These are phyloP conservation scores for Populus hybrid DNA, from an alignment of 441 rosid genomes.

Conservation along the genomic window DNA sequence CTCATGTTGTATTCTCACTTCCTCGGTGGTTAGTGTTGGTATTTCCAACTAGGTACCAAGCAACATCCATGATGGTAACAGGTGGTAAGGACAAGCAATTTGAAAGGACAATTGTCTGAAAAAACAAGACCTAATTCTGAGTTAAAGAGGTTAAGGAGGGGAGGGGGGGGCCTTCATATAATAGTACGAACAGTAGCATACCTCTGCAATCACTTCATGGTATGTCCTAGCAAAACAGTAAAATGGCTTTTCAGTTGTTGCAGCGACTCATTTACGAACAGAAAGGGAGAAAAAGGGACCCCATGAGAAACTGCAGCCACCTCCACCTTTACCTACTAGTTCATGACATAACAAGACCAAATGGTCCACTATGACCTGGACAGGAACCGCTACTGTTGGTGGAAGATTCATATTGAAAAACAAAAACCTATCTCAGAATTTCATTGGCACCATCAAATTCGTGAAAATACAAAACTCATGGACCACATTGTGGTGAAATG, in stretches of 20 bases:
- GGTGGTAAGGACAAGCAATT: background rate
- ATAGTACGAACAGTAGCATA: constrained; percentile 7
- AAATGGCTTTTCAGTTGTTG: constrained; percentile 19
- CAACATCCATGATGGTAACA: no score
- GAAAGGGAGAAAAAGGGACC: constrained; percentile 9
- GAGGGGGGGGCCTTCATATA: background rate
- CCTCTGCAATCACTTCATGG: constrained; percentile 19
- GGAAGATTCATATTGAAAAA: constrained; percentile 7
- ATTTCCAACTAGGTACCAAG: no score
- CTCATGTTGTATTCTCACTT: background rate
- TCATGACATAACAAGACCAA: constrained; percentile 11
- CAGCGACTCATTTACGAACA: constrained; percentile 6
- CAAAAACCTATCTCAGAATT: background rate
- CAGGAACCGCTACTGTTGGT: constrained; percentile 1
- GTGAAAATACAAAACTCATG: background rate
- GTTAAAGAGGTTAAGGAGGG: no score
- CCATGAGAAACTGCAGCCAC: constrained; percentile 16
- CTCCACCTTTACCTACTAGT: constrained; percentile 8
- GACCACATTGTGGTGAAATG: background rate
- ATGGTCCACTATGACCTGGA: constrained; percentile 23
- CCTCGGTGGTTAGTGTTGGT: no score
- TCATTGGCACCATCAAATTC: background rate
- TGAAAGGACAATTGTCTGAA: constrained; percentile 8
- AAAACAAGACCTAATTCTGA: constrained; percentile 8
- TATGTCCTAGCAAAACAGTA: constrained; percentile 22